These are phyloP conservation scores for Leucocoprinus sp. DNA, from an alignment of 768 basidiomycete species.

Conservation along the genomic window DNA sequence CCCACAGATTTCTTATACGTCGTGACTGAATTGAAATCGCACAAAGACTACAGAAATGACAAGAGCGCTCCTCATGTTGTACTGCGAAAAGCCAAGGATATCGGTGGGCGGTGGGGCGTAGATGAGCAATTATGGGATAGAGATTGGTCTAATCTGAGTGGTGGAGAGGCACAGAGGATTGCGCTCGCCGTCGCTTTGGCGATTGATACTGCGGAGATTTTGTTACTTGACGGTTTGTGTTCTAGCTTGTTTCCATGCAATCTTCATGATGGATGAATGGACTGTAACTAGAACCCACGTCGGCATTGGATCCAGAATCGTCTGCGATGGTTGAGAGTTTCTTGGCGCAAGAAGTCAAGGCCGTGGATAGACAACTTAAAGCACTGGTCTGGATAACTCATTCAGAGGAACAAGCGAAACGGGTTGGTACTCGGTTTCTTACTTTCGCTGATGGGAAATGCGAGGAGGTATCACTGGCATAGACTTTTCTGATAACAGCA, in stretches of 20 bases:
- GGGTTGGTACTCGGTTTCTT: conserved; percentile 66
- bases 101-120: conserved; percentile 62
- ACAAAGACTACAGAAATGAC: background rate
- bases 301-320: conserved; percentile 70
- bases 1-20: conserved; percentile 64
- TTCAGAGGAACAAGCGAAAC: conserved; percentile 68
- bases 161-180: conserved; percentile 83
- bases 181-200: conserved; percentile 69
- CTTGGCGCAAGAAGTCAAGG: conserved; percentile 43
- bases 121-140: conserved; percentile 67
- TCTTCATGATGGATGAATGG: background rate
- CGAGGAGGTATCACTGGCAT: conserved; percentile 21
- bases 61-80: conserved; percentile 12
- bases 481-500: too few species aligned
- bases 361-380: conserved; percentile 44
- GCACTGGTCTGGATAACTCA: conserved; percentile 87
- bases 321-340: conserved; percentile 59
- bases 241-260: background rate
- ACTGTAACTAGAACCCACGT: conserved; percentile 93
- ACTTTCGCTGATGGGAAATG: conserved; percentile 37
- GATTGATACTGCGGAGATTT: conserved; percentile 65
- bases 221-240: conserved; percentile 74
- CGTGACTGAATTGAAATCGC: conserved; percentile 2
- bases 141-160: conserved; percentile 73
- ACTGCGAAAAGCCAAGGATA: conserved; percentile 35